Conservation (phyloP, 108 stramenopile species). For the Pseudonitzschia pungens region DNA sequence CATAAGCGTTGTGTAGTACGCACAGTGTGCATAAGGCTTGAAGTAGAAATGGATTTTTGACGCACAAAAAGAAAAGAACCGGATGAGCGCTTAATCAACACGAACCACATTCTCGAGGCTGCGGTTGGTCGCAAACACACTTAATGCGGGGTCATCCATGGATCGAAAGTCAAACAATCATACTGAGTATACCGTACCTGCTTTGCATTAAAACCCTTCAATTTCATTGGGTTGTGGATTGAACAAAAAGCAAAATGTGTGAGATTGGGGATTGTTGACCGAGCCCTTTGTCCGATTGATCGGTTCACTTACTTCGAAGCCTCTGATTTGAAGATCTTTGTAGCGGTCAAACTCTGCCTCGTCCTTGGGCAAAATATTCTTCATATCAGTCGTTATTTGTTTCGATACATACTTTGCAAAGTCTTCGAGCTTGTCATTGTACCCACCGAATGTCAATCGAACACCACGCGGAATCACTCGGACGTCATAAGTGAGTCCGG, state of each 20-base stretch:
- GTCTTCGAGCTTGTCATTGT: slow-evolving; percentile 73
- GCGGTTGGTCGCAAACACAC: background rate
- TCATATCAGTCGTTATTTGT: slow-evolving; percentile 56
- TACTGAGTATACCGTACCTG: background rate
- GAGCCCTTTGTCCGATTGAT: background rate
- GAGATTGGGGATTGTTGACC: background rate
- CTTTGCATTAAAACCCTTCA: slow-evolving; percentile 28
- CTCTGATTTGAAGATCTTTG: slow-evolving; percentile 68
- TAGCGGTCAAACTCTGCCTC: slow-evolving; percentile 81
- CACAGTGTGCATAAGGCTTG: slow-evolving; percentile 78
- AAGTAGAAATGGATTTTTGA: slow-evolving; percentile 27
- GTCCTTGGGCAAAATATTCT: slow-evolving; percentile 60
- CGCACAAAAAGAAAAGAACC: slow-evolving; percentile 33
- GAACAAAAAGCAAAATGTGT: background rate
- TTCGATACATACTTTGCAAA: slow-evolving; percentile 70
- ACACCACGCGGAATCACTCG: slow-evolving; percentile 75
- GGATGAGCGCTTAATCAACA: background rate
- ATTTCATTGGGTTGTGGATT: background rate
- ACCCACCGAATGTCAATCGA: slow-evolving; percentile 83
- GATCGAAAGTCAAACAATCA: background rate
- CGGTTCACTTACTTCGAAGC: slow-evolving; percentile 19
- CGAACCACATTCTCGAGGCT: too few relatives aligned
- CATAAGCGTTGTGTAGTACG: slow-evolving; percentile 55
- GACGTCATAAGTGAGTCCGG: slow-evolving; percentile 77
- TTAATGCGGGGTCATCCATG: too few relatives aligned